These are phyloP conservation scores for Candida pseudoviswanathii DNA, from an alignment of 1,139 yeast genomes.

Conservation along the genomic window DNA sequence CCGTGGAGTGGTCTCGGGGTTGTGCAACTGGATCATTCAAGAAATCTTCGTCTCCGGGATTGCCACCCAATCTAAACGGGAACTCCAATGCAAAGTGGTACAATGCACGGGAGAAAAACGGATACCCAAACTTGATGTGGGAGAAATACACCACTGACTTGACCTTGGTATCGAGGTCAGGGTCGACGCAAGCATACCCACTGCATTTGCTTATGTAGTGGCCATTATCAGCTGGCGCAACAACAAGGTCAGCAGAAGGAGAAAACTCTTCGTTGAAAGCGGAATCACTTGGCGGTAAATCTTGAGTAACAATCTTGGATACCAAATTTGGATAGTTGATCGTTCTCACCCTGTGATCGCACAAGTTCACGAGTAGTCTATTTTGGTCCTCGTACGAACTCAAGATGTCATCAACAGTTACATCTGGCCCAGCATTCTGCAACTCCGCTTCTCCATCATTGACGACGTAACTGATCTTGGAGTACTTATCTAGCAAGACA, in stretches of 20 bases:
- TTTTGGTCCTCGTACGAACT: slow-evolving; percentile 15
- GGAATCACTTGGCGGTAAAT: slow-evolving; percentile 9
- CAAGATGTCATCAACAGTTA: slow-evolving; percentile 13
- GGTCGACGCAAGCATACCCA: slow-evolving; percentile 18
- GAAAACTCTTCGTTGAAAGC: slow-evolving; percentile 16
- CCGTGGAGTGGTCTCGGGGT: slow-evolving; percentile 5
- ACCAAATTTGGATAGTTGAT: slow-evolving; percentile 7
- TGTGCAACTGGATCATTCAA: neutral
- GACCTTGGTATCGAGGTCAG: slow-evolving; percentile 1
- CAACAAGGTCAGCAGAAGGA: slow-evolving; percentile 19
- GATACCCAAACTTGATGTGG: slow-evolving; percentile 21
- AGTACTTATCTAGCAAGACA: slow-evolving; percentile 17
- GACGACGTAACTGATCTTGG: slow-evolving; percentile 12
- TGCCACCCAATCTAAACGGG: slow-evolving; percentile 21
- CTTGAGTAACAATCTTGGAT: slow-evolving; percentile 5
- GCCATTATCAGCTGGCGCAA: slow-evolving; percentile 16
- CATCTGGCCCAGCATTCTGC: slow-evolving; percentile 4
- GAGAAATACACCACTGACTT: slow-evolving; percentile 18
- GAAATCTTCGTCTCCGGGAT: neutral
- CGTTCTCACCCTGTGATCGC: slow-evolving; percentile 21
- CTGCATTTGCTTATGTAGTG: slow-evolving; percentile 12
- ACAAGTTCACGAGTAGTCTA: slow-evolving; percentile 20
- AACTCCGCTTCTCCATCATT: slow-evolving; percentile 10
- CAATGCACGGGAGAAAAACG: slow-evolving; percentile 20
- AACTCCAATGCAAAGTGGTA: slow-evolving; percentile 22